Conservation (phyloP, 2,329 filamentous ascomycete species). For the Hypomyces rosellus region DNA sequence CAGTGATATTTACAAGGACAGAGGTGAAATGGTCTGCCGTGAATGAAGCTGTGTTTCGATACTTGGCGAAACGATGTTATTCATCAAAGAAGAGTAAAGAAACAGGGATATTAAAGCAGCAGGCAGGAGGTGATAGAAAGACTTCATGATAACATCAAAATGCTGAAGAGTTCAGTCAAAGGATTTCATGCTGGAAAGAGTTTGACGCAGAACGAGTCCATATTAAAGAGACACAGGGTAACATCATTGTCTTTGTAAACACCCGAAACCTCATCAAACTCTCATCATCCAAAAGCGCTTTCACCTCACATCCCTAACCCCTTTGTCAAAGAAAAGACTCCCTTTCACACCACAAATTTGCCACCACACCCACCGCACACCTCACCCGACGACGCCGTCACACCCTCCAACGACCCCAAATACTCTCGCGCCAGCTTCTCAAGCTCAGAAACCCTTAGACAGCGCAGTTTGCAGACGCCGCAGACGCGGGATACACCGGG, state of each 20-base stretch:
- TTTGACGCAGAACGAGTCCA: background rate
- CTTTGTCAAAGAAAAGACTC: background rate
- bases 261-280: background rate
- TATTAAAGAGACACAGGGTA: background rate
- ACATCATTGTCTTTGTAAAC: background rate
- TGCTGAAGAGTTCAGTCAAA: too few relatives aligned
- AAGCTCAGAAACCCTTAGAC: slow-evolving; percentile 40
- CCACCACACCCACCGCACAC: slow-evolving; percentile 36
- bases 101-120: too few relatives aligned
- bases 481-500: slow-evolving; percentile 50
- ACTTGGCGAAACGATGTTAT: too few relatives aligned
- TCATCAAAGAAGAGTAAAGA: too few relatives aligned
- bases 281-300: background rate
- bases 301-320: background rate
- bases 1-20: too few relatives aligned
- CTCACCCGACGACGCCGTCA: slow-evolving; percentile 26
- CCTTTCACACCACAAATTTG: slow-evolving; percentile 33
- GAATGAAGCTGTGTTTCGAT: too few relatives aligned
- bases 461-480: slow-evolving; percentile 48
- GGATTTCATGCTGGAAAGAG: too few relatives aligned
- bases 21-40: too few relatives aligned
- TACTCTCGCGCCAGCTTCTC: slow-evolving; percentile 25
- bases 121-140: too few relatives aligned
- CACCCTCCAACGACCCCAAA: slow-evolving; percentile 20
- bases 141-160: too few relatives aligned